Evolutionary conservation across 129 eudicot genomes (phyloP).

Genomic region (Centaurea solstitialis): DNA sequence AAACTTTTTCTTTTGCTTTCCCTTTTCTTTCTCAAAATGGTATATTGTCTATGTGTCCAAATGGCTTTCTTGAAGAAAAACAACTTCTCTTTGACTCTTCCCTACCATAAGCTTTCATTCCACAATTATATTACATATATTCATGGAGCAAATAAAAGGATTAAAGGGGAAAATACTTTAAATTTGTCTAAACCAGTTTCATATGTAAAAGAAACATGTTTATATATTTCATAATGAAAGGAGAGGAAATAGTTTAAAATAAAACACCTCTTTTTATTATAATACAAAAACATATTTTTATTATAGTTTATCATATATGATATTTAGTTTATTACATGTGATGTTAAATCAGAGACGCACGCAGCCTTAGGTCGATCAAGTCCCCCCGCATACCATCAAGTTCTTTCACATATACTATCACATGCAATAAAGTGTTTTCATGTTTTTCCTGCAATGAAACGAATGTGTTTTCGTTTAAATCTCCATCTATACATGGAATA

Average conservation of each 20-base stretch:
- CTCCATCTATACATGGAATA: too few relatives aligned
- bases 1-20: constrained; percentile 7
- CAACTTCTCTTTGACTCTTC: constrained; percentile 31
- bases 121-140: neutral
- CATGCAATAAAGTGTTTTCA: neutral
- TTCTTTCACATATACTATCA: neutral
- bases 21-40: constrained; percentile 16
- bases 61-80: constrained; percentile 30
- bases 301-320: too few relatives aligned
- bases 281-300: neutral
- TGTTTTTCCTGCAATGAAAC: neutral
- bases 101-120: constrained; percentile 6
- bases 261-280: neutral
- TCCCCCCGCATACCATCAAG: neutral
- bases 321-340: neutral
- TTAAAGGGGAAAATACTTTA: too few relatives aligned
- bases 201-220: too few relatives aligned
- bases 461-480: neutral
- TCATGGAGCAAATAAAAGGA: too few relatives aligned
- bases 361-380: too few relatives aligned
- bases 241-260: too few relatives aligned
- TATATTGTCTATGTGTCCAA: constrained; percentile 29
- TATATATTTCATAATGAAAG: too few relatives aligned
- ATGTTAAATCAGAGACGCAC: neutral
- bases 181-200: too few relatives aligned